Base-by-base conservation (phyloP, 73 alveolate species). In the Diophrys appendiculata region DNA sequence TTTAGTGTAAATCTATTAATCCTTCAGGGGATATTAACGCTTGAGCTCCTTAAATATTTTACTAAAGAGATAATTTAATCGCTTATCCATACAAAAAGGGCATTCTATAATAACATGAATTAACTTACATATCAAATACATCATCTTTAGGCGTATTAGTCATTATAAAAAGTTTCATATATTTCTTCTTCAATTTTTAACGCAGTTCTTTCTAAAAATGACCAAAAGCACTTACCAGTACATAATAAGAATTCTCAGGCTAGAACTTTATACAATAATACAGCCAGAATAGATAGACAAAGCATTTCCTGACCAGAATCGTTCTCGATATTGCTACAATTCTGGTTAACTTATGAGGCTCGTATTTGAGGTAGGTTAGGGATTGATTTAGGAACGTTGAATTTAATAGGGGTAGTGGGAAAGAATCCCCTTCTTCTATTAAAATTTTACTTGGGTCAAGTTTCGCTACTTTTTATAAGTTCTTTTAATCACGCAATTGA, bases 121-220 rank as follows among this genome's bases (percentile, higher is more conserved):
- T 13, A 52, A 52, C 11, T 52, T 52, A 52, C 65, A 60, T n/a
- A 13, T 14, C 26, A 25, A 60, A 25, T 3, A 60, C 71, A 23
- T 60, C 71, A 60, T 60, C 71, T n/a, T 60, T 60, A 13, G 71
- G 71, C n/a, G 33, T 23, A 60, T 25, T 60, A 23, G 71, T 60
- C 71, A 60, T 60, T 2, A 60, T 25, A 60, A 60, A 60, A 3
- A 60, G 29, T n/a, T 60, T 60, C 71, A 60, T 60, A 29, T 60
- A 60, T n/a, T 60, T 60, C 30, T 60, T 11, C 71, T 60, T 60
- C 29, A 60, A 25, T n/a, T 60, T 60, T 29, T 60, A 14, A 13
- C 71, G 5, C n/a, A 60, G 71, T 60, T 60, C 33, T n/a, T 60
- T 60, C 29, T 11, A 60, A n/a, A 22, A 52, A 22, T 52, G 65